A percentile compares a stretch with the other conserved stretches of the same genome.
phyloP scores from a whole-genome alignment of 139 green algal species.

The Chlorokybus atmophyticus region DNA sequence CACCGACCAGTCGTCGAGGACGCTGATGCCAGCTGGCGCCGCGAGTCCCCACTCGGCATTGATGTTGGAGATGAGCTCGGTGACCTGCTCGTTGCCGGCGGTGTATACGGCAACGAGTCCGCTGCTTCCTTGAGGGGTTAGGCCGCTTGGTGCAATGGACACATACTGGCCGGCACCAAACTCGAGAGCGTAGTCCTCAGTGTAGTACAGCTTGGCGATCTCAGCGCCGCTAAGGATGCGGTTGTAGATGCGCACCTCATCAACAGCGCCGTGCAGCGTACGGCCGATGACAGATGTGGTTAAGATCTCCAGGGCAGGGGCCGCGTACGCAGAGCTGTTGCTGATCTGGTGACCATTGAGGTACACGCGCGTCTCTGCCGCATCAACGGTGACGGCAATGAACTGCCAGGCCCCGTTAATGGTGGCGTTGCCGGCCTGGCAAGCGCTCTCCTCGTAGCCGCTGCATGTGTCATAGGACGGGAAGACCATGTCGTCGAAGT shows the following conservation, averaged over 20 bases:
- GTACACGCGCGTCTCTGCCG: constrained; percentile 2
- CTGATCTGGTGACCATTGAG: constrained; percentile 8
- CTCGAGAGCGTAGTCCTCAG: constrained; percentile 5
- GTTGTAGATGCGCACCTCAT: constrained; percentile 16
- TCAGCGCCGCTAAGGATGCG: constrained; percentile 8
- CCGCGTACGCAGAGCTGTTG: background rate
- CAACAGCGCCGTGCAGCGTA: constrained; percentile 1
- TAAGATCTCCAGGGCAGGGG: constrained; percentile 1
- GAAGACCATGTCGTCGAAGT: constrained; percentile 7
- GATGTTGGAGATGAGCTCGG: background rate
- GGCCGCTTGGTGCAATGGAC: background rate
- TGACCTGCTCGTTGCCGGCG: background rate
- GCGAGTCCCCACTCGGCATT: background rate
- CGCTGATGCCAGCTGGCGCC: background rate
- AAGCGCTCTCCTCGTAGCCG: too few relatives aligned
- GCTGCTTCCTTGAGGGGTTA: background rate
- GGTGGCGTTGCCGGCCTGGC: too few relatives aligned
- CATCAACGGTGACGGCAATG: constrained; percentile 4
- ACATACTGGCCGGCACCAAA: background rate
- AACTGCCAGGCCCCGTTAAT: constrained; percentile 13
- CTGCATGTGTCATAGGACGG: background rate
- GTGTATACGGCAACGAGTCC: constrained; percentile 1
- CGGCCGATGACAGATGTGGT: background rate
- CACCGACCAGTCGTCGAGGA: constrained; percentile 2
- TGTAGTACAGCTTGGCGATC: constrained; percentile 13